These are phyloP conservation scores for Phoma sp. DNA, from an alignment of 2,329 filamentous ascomycete species.

Conservation along the genomic window DNA sequence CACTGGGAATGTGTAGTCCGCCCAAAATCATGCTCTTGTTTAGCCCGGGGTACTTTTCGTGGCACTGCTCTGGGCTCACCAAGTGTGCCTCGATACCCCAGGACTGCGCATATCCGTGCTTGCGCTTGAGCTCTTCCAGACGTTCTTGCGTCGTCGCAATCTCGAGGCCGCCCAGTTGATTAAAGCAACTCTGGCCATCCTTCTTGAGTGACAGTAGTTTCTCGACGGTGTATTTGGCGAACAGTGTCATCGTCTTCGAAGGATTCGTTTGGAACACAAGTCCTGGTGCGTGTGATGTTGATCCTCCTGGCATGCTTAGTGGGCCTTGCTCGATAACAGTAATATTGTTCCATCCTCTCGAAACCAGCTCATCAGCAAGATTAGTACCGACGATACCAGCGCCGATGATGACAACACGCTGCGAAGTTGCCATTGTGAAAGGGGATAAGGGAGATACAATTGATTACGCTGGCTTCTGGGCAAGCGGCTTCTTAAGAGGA, in stretches of 20 bases:
- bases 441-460: neutral
- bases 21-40: conserved; percentile 62
- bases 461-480: neutral
- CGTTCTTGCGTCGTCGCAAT: conserved; percentile 66
- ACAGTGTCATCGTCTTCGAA: conserved; percentile 63
- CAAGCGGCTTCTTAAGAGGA: conserved; percentile 7
- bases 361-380: conserved; percentile 68
- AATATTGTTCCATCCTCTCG: conserved; percentile 67
- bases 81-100: conserved; percentile 66
- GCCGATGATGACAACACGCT: conserved; percentile 56
- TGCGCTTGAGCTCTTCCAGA: conserved; percentile 67
- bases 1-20: conserved; percentile 65
- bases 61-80: conserved; percentile 60
- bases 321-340: conserved; percentile 71
- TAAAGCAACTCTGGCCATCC: conserved; percentile 60
- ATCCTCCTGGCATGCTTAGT: conserved; percentile 67
- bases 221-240: conserved; percentile 67
- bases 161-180: conserved; percentile 68
- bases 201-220: conserved; percentile 62
- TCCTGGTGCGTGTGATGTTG: conserved; percentile 69
- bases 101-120: conserved; percentile 65
- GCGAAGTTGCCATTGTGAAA: conserved; percentile 33
- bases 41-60: conserved; percentile 61
- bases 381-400: conserved; percentile 70
- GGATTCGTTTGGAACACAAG: conserved; percentile 69